phyloP scores from a whole-genome alignment of 306 rosid genomes.

The Mimosa bimucronata region DNA sequence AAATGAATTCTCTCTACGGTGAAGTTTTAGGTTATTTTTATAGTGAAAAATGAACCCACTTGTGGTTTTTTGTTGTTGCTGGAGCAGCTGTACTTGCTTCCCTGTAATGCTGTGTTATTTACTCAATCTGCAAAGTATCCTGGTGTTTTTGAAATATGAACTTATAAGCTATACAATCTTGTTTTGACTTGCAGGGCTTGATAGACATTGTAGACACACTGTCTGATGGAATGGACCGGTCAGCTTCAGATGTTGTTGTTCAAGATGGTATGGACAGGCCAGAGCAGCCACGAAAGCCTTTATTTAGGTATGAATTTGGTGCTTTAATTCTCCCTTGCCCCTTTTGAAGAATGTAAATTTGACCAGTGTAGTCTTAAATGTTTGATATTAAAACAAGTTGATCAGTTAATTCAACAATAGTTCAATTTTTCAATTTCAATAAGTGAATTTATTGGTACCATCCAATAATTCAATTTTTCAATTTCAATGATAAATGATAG shows the following conservation, averaged over 20 bases:
- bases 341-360: neutral
- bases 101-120: neutral
- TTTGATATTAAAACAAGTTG: neutral
- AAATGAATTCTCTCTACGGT: neutral
- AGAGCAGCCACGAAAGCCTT: slow-evolving; percentile 47
- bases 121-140: neutral
- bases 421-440: no score
- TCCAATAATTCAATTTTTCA: neutral
- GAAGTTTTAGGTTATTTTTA: neutral
- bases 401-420: neutral
- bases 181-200: slow-evolving; percentile 71
- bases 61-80: neutral
- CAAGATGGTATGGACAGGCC: slow-evolving; percentile 46
- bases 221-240: slow-evolving; percentile 32
- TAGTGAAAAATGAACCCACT: neutral
- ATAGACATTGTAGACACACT: slow-evolving; percentile 59
- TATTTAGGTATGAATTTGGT: slow-evolving; percentile 61
- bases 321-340: slow-evolving; percentile 9
- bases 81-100: slow-evolving; percentile 19
- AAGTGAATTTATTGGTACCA: neutral
- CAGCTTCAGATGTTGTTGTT: slow-evolving; percentile 48
- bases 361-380: slow-evolving; percentile 1
- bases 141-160: neutral
- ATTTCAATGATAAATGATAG: no score
- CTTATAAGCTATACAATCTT: slow-evolving; percentile 21